phyloP scores from a whole-genome alignment of 2,329 filamentous ascomycete species.

The Venturia carpophila region DNA sequence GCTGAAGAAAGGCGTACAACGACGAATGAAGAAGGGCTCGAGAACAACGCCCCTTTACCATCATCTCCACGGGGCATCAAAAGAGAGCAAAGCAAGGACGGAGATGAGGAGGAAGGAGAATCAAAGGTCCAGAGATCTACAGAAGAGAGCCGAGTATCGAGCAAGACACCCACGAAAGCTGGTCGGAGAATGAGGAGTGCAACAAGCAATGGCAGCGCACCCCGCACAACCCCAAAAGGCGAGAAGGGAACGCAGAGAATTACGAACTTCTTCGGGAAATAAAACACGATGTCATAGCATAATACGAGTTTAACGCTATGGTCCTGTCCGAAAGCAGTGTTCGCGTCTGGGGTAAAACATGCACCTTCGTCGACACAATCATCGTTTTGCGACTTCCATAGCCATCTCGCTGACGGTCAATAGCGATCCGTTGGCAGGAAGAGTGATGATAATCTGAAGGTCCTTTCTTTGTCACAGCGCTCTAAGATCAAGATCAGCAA shows the following conservation, averaged over 20 bases:
- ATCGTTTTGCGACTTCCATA: no score
- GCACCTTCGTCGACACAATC: no score
- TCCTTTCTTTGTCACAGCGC: no score
- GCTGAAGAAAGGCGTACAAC: constrained; percentile 37
- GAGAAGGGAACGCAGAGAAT: constrained; percentile 48
- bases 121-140: constrained; percentile 23
- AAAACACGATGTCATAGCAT: constrained; percentile 19
- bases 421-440: no score
- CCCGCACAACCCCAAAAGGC: constrained; percentile 38
- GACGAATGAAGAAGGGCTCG: constrained; percentile 37
- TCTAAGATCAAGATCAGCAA: no score
- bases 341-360: no score
- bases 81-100: constrained; percentile 38
- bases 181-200: constrained; percentile 47
- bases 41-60: constrained; percentile 47
- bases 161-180: constrained; percentile 21
- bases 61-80: constrained; percentile 34
- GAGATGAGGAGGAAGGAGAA: constrained; percentile 26
- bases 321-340: no score
- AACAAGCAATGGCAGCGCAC: constrained; percentile 45
- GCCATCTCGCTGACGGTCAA: no score
- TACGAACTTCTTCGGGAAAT: constrained; percentile 49
- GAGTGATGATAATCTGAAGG: no score
- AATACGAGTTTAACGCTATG: no score
- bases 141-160: constrained; percentile 20